A percentile compares a stretch with the other conserved stretches of the same genome.
phyloP scores from a whole-genome alignment of 768 basidiomycete species.

The Trametes meyenii region DNA sequence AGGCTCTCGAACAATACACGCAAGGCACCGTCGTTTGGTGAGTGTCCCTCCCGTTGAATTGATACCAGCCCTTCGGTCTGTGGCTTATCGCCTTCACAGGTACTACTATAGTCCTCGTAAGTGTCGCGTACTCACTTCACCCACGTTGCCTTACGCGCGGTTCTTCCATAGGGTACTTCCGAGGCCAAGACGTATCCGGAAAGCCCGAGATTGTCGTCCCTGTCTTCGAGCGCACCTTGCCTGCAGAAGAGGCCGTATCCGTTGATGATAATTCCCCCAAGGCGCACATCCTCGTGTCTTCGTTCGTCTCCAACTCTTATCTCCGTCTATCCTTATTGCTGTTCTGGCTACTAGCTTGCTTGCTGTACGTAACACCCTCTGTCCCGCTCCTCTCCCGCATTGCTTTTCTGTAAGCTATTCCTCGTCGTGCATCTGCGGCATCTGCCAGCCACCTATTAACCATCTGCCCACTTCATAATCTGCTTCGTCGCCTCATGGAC shows the following conservation, averaged over 20 bases:
- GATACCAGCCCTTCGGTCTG: too few relatives aligned
- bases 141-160: neutral
- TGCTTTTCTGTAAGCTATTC: neutral
- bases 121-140: slow-evolving; percentile 3
- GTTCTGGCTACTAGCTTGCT: neutral
- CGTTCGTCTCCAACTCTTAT: neutral
- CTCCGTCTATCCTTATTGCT: slow-evolving; percentile 8
- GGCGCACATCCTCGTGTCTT: neutral
- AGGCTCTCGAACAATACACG: slow-evolving; percentile 41
- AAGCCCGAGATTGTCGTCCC: slow-evolving; percentile 19
- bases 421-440: neutral
- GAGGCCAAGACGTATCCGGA: slow-evolving; percentile 15
- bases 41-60: neutral
- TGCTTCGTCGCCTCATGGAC: neutral
- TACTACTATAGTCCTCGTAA: slow-evolving; percentile 44
- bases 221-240: slow-evolving; percentile 14
- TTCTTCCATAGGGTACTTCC: slow-evolving; percentile 20
- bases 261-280: neutral
- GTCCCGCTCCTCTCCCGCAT: neutral
- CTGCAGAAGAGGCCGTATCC: neutral
- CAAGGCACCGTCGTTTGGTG: slow-evolving; percentile 43
- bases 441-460: neutral
- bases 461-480: neutral
- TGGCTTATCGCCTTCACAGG: neutral
- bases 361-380: slow-evolving; percentile 1